Base-by-base conservation (phyloP, 1,139 yeast genomes). In the Suhomyces guaymorum region DNA sequence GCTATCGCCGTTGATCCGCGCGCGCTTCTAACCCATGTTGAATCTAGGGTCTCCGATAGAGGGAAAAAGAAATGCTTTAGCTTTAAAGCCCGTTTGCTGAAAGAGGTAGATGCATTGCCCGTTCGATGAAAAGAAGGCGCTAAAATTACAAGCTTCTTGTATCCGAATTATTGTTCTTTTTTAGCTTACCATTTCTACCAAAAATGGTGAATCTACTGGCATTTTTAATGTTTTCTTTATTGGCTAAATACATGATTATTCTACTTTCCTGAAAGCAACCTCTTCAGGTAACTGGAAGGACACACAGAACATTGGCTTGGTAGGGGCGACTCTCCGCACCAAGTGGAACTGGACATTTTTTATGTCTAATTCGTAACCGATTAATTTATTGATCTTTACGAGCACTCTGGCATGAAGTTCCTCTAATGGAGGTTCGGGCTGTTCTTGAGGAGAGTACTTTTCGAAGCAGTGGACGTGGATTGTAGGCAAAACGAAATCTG, bases 261-360 rank as follows among this genome's bases (percentile, higher is more conserved):
- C 19, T 17, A n/a, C 20, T 25, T 47, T 49, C 43, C 49, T 59
- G 44, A 80, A 82, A 2, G 96, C 96, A 21, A 90, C 88, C 41
- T 76, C 82, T 41, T 70, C 70, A 0, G 98, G 98, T 26, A 92
- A 69, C 48, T 62, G 61, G 61, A 90, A 89, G 7, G 90, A 70
- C 4, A 87, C 86, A 58, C 97, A 89, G 56, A 78, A 90, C 98
- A 92, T 92, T 21, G 92, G 92, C 57, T 92, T 94, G 2, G 97
- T 88, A 2, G 98, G 98, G 0, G 98, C 92, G 10, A 94, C 98
- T 55, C 81, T 82, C 52, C 98, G 77, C 10, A 94, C 98, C 46
- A 83, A 66, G 54, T 90, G 97, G 59, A 89, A 84, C 1, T 62
- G 54, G 27, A 85, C 64, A 0, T 62, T 53, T 5, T 67, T 69